Evolutionary conservation across 179 eudicot genomes (phyloP).

Genomic region (Dionaea muscipula): DNA sequence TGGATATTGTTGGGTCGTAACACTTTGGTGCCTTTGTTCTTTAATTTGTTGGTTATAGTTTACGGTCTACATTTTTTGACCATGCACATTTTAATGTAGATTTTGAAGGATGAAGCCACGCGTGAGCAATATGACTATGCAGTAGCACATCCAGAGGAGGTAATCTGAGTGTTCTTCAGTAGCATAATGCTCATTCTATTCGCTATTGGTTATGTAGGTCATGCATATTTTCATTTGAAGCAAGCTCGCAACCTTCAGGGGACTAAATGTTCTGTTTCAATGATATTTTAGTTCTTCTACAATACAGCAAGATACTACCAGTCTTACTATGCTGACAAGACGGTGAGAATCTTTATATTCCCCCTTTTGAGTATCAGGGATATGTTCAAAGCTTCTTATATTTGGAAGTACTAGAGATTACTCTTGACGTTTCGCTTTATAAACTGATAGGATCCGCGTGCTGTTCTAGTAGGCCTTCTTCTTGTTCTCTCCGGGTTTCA

Average conservation of each 20-base stretch:
- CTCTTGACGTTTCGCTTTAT: conserved; percentile 13
- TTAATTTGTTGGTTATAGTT: no score
- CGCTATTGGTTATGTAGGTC: not conserved
- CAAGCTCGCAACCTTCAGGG: not conserved
- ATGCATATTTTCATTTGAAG: not conserved
- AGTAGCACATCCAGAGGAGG: conserved; percentile 96
- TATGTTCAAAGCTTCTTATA: not conserved
- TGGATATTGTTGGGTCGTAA: no score
- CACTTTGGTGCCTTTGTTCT: no score
- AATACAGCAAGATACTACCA: conserved; percentile 87
- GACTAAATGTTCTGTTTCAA: not conserved
- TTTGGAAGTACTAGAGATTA: not conserved
- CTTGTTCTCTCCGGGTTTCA: conserved; percentile 78
- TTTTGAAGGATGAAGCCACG: conserved; percentile 77
- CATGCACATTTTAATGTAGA: conserved; percentile 35
- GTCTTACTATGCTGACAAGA: conserved; percentile 87
- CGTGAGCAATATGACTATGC: conserved; percentile 94
- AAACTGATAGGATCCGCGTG: conserved; percentile 76
- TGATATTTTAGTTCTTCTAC: conserved; percentile 53
- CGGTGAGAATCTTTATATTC: conserved; percentile 39
- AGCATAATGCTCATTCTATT: no score
- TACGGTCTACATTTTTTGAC: not conserved
- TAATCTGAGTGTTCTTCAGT: no score
- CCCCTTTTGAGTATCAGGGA: not conserved
- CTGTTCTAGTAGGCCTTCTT: conserved; percentile 90